Percentiles rank a stretch among this genome's conserved stretches.
phyloP scores from a whole-genome alignment of 176 grass and related monocot genomes.

The Metroxylon sagu region DNA sequence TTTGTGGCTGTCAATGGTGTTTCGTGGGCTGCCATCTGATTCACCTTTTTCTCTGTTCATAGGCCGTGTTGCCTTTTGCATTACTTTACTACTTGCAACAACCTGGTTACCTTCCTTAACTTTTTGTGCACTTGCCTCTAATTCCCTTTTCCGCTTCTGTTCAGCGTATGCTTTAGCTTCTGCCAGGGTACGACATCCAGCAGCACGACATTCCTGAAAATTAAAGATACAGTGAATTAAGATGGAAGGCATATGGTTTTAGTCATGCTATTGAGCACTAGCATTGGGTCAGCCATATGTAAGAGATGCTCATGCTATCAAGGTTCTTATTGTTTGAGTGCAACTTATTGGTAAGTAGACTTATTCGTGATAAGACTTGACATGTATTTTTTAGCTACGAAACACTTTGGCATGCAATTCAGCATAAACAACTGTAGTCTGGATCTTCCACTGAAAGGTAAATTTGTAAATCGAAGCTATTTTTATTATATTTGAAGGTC shows the following conservation, averaged over 20 bases:
- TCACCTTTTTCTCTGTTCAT: conserved; percentile 42
- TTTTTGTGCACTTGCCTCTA: conserved; percentile 49
- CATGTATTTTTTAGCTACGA: no score
- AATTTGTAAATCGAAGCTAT: no score
- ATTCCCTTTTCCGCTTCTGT: conserved; percentile 77
- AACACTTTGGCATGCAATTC: no score
- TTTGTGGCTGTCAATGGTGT: conserved; percentile 31
- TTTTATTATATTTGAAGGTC: no score
- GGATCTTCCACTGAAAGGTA: no score
- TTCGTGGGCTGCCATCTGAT: conserved; percentile 46
- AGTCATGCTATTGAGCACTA: no score
- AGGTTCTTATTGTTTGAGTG: no score
- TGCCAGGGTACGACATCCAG: conserved; percentile 68
- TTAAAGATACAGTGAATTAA: not conserved
- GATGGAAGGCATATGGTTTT: not conserved
- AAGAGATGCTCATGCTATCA: no score
- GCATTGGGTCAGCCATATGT: no score
- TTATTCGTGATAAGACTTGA: no score
- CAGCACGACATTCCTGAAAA: conserved; percentile 66
- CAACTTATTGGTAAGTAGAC: no score
- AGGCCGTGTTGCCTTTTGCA: conserved; percentile 48
- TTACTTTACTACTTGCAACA: conserved; percentile 42
- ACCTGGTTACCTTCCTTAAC: conserved; percentile 45
- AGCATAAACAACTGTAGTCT: no score
- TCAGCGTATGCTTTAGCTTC: conserved; percentile 81